phyloP scores from a whole-genome alignment of 1,284 basidiomycete species.

The Ceratobasidium sp. region DNA sequence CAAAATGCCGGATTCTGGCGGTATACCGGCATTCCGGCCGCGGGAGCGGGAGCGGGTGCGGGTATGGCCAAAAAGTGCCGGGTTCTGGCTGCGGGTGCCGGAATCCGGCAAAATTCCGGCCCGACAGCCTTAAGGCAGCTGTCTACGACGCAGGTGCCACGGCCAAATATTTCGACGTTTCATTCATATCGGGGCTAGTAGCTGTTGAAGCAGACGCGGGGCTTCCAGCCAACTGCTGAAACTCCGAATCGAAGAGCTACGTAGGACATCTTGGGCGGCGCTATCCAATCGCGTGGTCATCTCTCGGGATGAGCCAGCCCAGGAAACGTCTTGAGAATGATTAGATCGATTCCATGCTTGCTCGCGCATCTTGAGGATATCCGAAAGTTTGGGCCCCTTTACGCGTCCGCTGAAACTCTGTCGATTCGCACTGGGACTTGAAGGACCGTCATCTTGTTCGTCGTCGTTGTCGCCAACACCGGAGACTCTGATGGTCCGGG shows the following conservation, averaged over 20 bases:
- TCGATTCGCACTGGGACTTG: constrained; percentile 31
- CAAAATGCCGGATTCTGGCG: too few relatives aligned
- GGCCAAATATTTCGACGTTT: not conserved
- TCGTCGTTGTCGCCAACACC: not conserved
- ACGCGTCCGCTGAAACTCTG: constrained; percentile 13
- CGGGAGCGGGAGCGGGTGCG: too few relatives aligned
- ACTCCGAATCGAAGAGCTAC: not conserved
- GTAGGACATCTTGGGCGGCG: constrained; percentile 2
- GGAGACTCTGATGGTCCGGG: not conserved
- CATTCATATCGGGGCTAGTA: not conserved
- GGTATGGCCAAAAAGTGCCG: too few relatives aligned
- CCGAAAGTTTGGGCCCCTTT: constrained; percentile 23
- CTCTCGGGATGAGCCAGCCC: not conserved
- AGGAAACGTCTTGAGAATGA: not conserved
- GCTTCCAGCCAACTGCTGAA: not conserved
- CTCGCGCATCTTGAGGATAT: constrained; percentile 18
- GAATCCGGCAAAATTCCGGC: too few relatives aligned
- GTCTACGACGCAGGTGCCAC: not conserved
- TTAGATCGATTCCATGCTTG: not conserved
- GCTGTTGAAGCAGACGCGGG: not conserved
- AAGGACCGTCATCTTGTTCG: constrained; percentile 10
- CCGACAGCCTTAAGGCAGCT: too few relatives aligned
- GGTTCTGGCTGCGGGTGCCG: too few relatives aligned
- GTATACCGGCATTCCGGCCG: too few relatives aligned
- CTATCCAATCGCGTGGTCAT: constrained; percentile 21